A percentile compares a stretch with the other conserved stretches of the same genome.
These are phyloP conservation scores for Gardenia jasminoides DNA, from an alignment of 257 asterid species.

Conservation along the genomic window DNA sequence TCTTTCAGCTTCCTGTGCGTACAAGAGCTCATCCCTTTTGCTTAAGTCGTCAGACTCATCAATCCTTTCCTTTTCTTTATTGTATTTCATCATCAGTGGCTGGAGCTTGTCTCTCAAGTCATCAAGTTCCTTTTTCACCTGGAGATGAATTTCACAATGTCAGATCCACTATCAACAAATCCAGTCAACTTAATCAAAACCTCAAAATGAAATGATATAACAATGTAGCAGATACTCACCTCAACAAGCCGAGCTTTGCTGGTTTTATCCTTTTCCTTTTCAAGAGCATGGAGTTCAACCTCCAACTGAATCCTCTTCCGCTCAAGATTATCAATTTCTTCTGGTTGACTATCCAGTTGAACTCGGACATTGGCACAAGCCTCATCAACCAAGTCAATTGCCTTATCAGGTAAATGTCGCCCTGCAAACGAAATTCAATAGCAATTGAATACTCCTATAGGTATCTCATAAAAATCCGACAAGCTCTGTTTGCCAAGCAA, in stretches of 20 bases:
- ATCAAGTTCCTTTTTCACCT: slow-evolving; percentile 83
- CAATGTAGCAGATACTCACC: slow-evolving; percentile 8
- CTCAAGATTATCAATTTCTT: slow-evolving; percentile 37
- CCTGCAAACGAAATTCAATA: slow-evolving; percentile 6
- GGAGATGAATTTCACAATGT: neutral
- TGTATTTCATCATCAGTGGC: slow-evolving; percentile 75
- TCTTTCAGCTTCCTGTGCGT: slow-evolving; percentile 93
- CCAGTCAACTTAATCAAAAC: neutral
- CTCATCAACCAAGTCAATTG: slow-evolving; percentile 42
- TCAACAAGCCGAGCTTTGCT: slow-evolving; percentile 41
- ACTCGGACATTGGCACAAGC: slow-evolving; percentile 42
- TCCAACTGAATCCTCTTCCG: slow-evolving; percentile 35
- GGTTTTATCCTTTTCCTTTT: slow-evolving; percentile 43
- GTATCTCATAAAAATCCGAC: neutral
- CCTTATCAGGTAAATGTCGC: slow-evolving; percentile 37
- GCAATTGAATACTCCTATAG: neutral
- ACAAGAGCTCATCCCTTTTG: slow-evolving; percentile 67
- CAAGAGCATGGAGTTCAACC: slow-evolving; percentile 35
- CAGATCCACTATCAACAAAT: neutral
- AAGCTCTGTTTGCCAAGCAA: neutral
- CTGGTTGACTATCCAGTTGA: slow-evolving; percentile 39
- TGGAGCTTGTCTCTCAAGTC: slow-evolving; percentile 90
- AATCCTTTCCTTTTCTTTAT: slow-evolving; percentile 74
- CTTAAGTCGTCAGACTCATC: slow-evolving; percentile 75
- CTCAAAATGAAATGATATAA: no score